Base-by-base conservation (phyloP, 1,139 yeast genomes). In the Diutina sp. region DNA sequence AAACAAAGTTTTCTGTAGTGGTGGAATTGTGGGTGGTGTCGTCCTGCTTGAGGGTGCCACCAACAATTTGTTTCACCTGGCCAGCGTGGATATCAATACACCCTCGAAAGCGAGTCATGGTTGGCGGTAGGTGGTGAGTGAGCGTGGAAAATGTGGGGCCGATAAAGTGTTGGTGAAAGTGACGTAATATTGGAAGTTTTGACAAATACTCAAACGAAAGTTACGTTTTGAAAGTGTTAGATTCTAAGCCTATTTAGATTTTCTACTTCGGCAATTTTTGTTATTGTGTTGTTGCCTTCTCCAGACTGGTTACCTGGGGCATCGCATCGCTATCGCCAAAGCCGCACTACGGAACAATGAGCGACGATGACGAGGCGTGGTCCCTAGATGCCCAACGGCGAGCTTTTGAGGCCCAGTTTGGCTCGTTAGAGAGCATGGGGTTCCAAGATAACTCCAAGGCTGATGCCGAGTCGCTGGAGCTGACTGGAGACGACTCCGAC, bases 71-170 rank as follows among this genome's bases (percentile, higher is more conserved):
- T 67, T 93, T 95, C 60, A 93, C 99, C 62, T 88, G 86, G 2
- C 99, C 99, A 5, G 87, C 80, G 68, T 93, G 99, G 60, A 93
- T 84, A 68, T 93, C 99, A 51, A 93, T 93, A 65, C 99, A 93
- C 0, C 98, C 99, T 66, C 93, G 82, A 71, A 89, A 95, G 58
- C 78, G 78, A 0, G 98, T 91, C 97, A 91, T 91, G 25, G 51
- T 55, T 21, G 52, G 55, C 30, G 8, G 21, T 45, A 45, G 25
- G 14, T 45, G 46, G 21, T 16, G 25, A 21, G 25, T 21, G 25
- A 21, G 25, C 25, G 25, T 21, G 25, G 25, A 21, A 21, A 21
- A 21, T 21, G 25, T 21, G 25, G 25, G 25, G 25, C 25, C 25
- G 25, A 21, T 21, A 21, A 21, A 21, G 4, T 21, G 25, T 21